Evolutionary conservation across 2,329 filamentous ascomycete species (phyloP).

Genomic region (Cyphellophora europaea): DNA sequence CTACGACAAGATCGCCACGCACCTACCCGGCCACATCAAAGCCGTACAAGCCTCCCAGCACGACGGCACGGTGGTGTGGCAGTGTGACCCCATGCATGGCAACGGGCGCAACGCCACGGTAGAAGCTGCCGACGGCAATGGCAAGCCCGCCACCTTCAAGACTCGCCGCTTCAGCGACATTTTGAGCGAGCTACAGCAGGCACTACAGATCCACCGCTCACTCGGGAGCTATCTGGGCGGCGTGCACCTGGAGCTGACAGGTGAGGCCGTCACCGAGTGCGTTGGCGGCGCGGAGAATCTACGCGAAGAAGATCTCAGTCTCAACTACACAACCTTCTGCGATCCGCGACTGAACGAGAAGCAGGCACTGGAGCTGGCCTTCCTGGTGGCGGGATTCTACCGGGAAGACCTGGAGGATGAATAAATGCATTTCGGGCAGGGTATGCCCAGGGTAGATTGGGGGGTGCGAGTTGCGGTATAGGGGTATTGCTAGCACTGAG

Average conservation of each 20-base stretch:
- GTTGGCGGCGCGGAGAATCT: conserved; percentile 81
- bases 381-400: conserved; percentile 81
- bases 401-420: conserved; percentile 32
- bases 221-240: conserved; percentile 82
- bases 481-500: too few species aligned
- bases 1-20: conserved; percentile 60
- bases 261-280: conserved; percentile 93
- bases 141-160: conserved; percentile 71
- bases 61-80: conserved; percentile 66
- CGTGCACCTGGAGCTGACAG: conserved; percentile 89
- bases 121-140: conserved; percentile 29
- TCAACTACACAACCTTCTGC: conserved; percentile 93
- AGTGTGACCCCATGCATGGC: conserved; percentile 98
- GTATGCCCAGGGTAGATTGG: too few species aligned
- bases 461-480: too few species aligned
- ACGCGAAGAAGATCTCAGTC: conserved; percentile 75
- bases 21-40: conserved; percentile 78
- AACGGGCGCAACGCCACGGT: conserved; percentile 44
- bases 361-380: conserved; percentile 89
- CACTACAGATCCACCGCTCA: conserved; percentile 73
- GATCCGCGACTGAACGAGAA: conserved; percentile 95
- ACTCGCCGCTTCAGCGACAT: conserved; percentile 88
- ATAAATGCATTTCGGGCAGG: too few species aligned
- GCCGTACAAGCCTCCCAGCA: conserved; percentile 73
- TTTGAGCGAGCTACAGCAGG: conserved; percentile 74